Evolutionary conservation across 164 flowering plant species (phyloP), one percentile per base, ranked within the genome.

Genomic region (Umbilicus rupestris): DNA sequence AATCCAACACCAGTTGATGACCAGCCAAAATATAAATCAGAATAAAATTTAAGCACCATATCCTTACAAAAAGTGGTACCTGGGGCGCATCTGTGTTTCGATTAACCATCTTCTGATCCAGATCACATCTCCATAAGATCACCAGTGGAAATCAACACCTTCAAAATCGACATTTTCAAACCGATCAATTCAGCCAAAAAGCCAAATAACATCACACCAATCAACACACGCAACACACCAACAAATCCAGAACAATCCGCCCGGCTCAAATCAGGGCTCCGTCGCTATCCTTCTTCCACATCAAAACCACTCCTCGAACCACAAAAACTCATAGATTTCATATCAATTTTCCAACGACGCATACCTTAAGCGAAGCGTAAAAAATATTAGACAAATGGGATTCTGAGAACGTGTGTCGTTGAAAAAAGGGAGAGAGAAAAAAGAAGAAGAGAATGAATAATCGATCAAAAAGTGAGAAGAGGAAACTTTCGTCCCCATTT

Each of bases 381-480:
- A 26, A 12, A 55, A 28, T 12, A 14, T 14, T 2, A 55, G 16
- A 55, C 16, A 12, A 55, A 26, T 28, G 14, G 33, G 19, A 55
- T 26, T 55, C 17, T 5, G 16, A 47, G 44, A 41, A 41, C 10
- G 44, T 14, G 44, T 41, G 10, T 41, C 3, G 44, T 46, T 5
- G 50, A 46, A 46, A 46, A 49, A 52, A 52, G 29, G 15, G 58
- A 22, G 24, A 52, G 29, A 52, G 29, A 10, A 52, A 52, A 24
- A 24, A 52, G 3, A n/a, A n/a, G 1, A 20, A 5, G 55, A 5
- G 55, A n/a, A 47, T 24, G 60, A 55, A 55, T 5, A 14, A 30
- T 41, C 44, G 10, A 41, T 12, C 26, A 55, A 55, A 55, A 55
- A 55, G 60, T 33, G 33, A 55, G 60, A 50, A 50, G 57, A 24